Conservation (phyloP, 75 land plant genomes). For the Cupressus sempervirens region DNA sequence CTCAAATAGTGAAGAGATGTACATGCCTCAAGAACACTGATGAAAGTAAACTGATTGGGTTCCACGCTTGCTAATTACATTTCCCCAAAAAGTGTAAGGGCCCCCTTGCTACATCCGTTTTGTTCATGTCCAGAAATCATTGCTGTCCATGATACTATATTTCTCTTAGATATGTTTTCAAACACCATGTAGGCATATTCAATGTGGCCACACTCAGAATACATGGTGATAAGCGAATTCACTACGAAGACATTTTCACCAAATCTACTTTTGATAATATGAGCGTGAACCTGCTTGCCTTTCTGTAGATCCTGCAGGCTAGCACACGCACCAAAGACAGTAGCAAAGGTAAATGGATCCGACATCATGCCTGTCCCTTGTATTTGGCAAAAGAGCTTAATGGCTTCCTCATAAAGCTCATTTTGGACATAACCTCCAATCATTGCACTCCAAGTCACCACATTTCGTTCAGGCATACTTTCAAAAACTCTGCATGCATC, state of each 20-base stretch:
- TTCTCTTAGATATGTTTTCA: neutral
- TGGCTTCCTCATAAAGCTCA: slow-evolving; percentile 2
- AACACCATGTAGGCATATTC: neutral
- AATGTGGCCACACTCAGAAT: neutral
- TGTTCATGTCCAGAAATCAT: neutral
- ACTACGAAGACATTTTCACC: neutral
- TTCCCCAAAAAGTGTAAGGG: neutral
- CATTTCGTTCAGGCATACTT: slow-evolving; percentile 12
- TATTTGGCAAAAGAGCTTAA: slow-evolving; percentile 12
- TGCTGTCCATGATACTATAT: slow-evolving; percentile 7
- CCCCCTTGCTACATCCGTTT: neutral
- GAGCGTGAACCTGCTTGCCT: slow-evolving; percentile 10
- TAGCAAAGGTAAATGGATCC: slow-evolving; percentile 2
- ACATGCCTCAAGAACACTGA: slow-evolving; percentile 18
- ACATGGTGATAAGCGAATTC: slow-evolving; percentile 13
- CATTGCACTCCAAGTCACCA: slow-evolving; percentile 21
- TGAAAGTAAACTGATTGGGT: slow-evolving; percentile 16
- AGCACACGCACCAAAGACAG: slow-evolving; percentile 8
- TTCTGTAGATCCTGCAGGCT: neutral
- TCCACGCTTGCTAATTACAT: slow-evolving; percentile 3
- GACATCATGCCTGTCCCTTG: neutral
- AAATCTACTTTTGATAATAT: neutral
- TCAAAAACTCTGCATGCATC: slow-evolving; percentile 19
- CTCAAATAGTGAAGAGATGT: neutral
- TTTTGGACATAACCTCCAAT: slow-evolving; percentile 16